Evolutionary conservation across 2,329 filamentous ascomycete genomes (phyloP).

Genomic region (Leptodontidium sp.): DNA sequence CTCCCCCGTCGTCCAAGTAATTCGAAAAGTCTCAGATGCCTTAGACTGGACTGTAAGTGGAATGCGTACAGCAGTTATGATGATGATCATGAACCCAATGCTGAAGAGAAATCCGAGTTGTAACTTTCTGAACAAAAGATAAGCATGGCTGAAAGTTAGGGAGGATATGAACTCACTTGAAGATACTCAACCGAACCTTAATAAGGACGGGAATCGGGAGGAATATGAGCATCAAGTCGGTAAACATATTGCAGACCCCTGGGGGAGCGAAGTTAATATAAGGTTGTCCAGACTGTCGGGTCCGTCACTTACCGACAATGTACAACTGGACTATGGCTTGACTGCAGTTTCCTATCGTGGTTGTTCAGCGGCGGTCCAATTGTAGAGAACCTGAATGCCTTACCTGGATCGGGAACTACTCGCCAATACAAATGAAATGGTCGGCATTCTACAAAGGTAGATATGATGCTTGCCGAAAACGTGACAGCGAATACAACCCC

Average conservation of each 20-base stretch:
- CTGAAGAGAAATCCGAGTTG: constrained; percentile 28
- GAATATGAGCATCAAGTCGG: constrained; percentile 37
- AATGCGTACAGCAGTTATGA: constrained; percentile 32
- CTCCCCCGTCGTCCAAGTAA: constrained; percentile 32
- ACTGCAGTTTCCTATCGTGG: constrained; percentile 18
- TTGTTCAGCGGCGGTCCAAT: not conserved
- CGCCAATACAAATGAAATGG: constrained; percentile 36
- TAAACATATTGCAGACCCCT: constrained; percentile 35
- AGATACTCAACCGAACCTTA: constrained; percentile 20
- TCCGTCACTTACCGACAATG: constrained; percentile 24
- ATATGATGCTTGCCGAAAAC: constrained; percentile 28
- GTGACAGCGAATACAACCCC: constrained; percentile 31
- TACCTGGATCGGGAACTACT: constrained; percentile 36
- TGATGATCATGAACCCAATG: constrained; percentile 27
- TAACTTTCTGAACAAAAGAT: constrained; percentile 9
- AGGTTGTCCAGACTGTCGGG: constrained; percentile 7
- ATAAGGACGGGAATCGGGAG: constrained; percentile 34
- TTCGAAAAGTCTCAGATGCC: constrained; percentile 26
- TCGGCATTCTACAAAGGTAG: constrained; percentile 34
- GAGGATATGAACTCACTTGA: not conserved
- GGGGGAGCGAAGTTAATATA: constrained; percentile 21
- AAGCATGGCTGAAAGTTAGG: not conserved
- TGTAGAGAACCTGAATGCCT: not conserved
- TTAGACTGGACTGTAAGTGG: constrained; percentile 26
- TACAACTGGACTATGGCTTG: constrained; percentile 16